Evolutionary conservation across 176 grass and related monocot species (phyloP).

Genomic region (Poa pratensis): DNA sequence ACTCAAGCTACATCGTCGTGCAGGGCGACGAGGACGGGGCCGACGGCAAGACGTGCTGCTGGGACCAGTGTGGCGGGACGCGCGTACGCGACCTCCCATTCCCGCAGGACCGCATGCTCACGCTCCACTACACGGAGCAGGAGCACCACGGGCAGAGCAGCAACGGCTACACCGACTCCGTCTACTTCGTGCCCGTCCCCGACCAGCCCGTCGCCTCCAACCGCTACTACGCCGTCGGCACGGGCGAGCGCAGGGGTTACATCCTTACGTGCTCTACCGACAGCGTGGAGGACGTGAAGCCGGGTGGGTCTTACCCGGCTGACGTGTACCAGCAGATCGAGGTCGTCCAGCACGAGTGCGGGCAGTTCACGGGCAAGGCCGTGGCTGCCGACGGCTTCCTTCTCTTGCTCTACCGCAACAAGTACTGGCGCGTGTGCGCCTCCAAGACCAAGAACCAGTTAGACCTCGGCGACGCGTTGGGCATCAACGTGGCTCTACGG

Average conservation of each 20-base stretch:
- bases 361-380: neutral
- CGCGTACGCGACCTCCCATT: conserved; percentile 33
- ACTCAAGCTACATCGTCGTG: conserved; percentile 51
- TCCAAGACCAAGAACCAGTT: neutral
- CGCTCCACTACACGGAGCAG: conserved; percentile 39
- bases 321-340: conserved; percentile 16
- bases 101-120: conserved; percentile 36
- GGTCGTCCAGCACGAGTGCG: neutral
- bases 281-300: neutral
- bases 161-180: neutral
- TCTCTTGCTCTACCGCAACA: neutral
- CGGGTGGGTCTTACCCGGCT: neutral
- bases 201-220: conserved; percentile 40
- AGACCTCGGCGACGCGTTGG: neutral
- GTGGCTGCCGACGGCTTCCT: neutral
- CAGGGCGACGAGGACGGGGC: neutral
- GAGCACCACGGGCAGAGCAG: no score
- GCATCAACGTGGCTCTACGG: no score
- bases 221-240: conserved; percentile 14
- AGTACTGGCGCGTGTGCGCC: neutral
- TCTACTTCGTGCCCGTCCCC: conserved; percentile 66
- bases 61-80: conserved; percentile 37
- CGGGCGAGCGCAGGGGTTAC: neutral
- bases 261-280: neutral
- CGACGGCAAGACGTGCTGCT: conserved; percentile 40